phyloP scores from a whole-genome alignment of 2,329 filamentous ascomycete species.

The Thermothelomyces thermophilus region DNA sequence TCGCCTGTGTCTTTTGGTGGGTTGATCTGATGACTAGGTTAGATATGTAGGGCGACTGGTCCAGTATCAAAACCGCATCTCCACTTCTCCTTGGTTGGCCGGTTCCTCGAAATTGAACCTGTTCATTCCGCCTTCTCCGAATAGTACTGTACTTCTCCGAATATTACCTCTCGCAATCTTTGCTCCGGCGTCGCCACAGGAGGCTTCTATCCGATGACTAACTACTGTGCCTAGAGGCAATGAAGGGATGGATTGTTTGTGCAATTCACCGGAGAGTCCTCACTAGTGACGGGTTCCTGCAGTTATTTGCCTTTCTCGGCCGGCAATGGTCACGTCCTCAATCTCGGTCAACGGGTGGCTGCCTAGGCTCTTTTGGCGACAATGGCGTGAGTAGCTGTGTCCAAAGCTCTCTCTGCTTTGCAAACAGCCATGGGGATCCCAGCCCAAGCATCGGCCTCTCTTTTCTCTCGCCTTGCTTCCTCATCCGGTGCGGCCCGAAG shows the following conservation, averaged over 20 bases:
- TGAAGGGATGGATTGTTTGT: background rate
- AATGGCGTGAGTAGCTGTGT: background rate
- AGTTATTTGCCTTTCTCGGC: background rate
- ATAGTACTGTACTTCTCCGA: too few relatives aligned
- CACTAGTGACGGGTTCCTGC: conserved; percentile 6
- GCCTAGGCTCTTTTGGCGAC: background rate
- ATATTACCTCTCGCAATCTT: too few relatives aligned
- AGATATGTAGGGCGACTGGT: background rate
- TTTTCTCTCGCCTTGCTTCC: too few relatives aligned
- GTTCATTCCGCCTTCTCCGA: too few relatives aligned
- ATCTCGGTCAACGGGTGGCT: background rate
- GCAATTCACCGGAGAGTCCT: background rate
- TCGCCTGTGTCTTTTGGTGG: background rate
- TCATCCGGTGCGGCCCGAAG: too few relatives aligned
- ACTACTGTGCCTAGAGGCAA: background rate
- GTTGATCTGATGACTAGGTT: background rate
- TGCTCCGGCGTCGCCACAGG: too few relatives aligned
- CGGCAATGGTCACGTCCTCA: background rate
- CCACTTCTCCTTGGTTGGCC: background rate
- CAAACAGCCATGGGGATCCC: background rate
- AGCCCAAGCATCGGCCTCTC: too few relatives aligned
- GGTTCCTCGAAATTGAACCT: too few relatives aligned
- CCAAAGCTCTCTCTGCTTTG: background rate
- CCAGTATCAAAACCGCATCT: conserved; percentile 1
- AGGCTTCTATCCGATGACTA: too few relatives aligned